These are phyloP conservation scores for Misopates orontium DNA, from an alignment of 257 asterid species.

Conservation along the genomic window DNA sequence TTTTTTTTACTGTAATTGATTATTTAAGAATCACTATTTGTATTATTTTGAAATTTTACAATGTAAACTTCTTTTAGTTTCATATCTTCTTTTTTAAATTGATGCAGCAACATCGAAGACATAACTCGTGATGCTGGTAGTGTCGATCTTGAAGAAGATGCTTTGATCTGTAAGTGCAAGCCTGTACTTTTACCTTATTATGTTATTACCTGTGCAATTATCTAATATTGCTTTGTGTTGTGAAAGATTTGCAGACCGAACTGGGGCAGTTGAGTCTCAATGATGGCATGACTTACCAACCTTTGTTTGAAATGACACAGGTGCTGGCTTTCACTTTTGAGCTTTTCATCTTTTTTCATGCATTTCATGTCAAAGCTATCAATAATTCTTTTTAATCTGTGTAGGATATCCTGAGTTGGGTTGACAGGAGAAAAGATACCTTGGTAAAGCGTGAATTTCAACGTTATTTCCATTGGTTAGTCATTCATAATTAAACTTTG, in stretches of 20 bases:
- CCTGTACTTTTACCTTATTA: conserved; percentile 13
- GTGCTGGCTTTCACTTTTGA: conserved; percentile 36
- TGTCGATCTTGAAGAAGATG: conserved; percentile 74
- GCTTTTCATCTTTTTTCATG: conserved; percentile 22
- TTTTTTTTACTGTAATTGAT: not conserved
- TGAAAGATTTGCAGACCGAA: conserved; percentile 78
- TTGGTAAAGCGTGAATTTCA: conserved; percentile 67
- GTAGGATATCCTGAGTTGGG: conserved; percentile 85
- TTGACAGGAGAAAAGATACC: conserved; percentile 49
- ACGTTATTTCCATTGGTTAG: conserved; percentile 71
- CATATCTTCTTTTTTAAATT: conserved; percentile 13
- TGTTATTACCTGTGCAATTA: conserved; percentile 23
- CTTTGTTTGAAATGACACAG: conserved; percentile 80
- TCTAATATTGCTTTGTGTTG: conserved; percentile 29
- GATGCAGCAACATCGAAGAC: conserved; percentile 90
- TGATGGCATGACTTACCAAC: conserved; percentile 71
- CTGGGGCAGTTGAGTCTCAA: conserved; percentile 51
- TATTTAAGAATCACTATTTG: conserved; percentile 6
- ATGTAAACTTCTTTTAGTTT: conserved; percentile 24
- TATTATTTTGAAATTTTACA: not conserved
- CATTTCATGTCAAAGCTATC: conserved; percentile 20
- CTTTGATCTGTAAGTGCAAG: conserved; percentile 64
- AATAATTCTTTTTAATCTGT: conserved; percentile 20
- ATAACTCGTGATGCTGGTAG: conserved; percentile 97
- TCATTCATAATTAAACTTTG: conserved; percentile 20